Evolutionary conservation across 768 basidiomycete genomes (phyloP).

Genomic region (Cystofilobasidium capitatum): DNA sequence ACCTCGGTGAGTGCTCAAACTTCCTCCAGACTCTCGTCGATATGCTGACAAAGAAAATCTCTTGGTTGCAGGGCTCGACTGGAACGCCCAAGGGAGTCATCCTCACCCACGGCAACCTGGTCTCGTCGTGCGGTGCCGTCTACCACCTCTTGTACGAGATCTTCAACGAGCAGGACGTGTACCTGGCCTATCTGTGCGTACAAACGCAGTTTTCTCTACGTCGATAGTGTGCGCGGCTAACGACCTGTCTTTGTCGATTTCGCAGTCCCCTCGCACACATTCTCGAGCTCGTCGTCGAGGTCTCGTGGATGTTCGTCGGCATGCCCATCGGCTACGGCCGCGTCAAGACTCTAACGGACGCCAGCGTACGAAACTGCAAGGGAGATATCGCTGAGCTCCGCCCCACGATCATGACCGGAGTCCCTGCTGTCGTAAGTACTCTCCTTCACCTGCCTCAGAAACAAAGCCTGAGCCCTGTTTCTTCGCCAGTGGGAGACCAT

Average conservation of each 20-base stretch:
- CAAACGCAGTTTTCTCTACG: neutral
- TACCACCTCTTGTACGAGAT: constrained; percentile 55
- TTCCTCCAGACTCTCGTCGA: neutral
- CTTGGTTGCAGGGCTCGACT: constrained; percentile 52
- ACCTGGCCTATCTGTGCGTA: constrained; percentile 28
- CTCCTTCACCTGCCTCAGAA: neutral
- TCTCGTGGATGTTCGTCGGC: constrained; percentile 62
- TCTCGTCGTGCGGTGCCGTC: constrained; percentile 62
- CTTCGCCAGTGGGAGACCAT: constrained; percentile 68
- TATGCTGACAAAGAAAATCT: neutral
- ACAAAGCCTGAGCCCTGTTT: neutral
- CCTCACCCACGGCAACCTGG: constrained; percentile 75
- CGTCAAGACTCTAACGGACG: constrained; percentile 91
- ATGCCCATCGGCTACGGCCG: constrained; percentile 79
- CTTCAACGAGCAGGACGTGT: constrained; percentile 49
- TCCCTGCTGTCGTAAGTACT: constrained; percentile 26
- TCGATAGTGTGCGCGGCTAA: neutral
- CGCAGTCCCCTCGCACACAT: constrained; percentile 51
- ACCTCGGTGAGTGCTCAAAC: constrained; percentile 45
- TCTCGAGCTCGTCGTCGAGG: constrained; percentile 88
- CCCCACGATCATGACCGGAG: constrained; percentile 42
- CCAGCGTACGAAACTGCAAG: constrained; percentile 74
- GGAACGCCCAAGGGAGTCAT: constrained; percentile 91
- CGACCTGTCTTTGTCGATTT: neutral
- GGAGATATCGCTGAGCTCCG: constrained; percentile 77